These are phyloP conservation scores for Ambispora gerdemannii DNA, from an alignment of 192 early-diverging fungal genomes.

Conservation along the genomic window DNA sequence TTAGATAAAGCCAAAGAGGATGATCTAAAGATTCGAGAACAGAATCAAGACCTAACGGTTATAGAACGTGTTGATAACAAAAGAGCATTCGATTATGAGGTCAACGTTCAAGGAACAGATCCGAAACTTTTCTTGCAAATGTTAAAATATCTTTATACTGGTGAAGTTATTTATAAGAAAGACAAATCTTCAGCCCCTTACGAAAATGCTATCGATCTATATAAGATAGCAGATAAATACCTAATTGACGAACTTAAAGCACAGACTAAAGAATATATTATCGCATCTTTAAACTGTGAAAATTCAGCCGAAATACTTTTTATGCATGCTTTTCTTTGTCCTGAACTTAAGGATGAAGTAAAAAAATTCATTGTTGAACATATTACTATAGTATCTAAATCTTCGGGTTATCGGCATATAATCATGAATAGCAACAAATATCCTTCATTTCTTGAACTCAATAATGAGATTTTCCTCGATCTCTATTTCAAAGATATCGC, in stretches of 20 bases:
- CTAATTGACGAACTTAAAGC: not conserved
- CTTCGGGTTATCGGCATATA: not conserved
- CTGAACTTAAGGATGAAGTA: not conserved
- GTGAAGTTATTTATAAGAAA: not conserved
- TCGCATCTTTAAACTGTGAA: not conserved
- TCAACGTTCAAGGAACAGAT: not conserved
- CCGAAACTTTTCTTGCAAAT: not conserved
- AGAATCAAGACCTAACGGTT: not conserved
- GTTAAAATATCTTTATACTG: not conserved
- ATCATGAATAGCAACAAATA: not conserved
- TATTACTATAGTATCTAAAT: not conserved
- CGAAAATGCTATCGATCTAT: not conserved
- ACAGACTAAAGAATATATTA: not conserved
- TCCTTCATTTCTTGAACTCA: not conserved
- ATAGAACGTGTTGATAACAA: not conserved
- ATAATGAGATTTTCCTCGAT: not conserved
- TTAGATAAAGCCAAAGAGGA: not conserved
- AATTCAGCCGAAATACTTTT: not conserved
- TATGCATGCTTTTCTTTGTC: not conserved
- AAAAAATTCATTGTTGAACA: not conserved
- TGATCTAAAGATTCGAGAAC: not conserved
- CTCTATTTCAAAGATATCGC: not conserved
- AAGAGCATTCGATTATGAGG: not conserved
- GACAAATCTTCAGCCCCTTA: not conserved
- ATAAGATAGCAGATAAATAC: not conserved